These are phyloP conservation scores for Bryoglossum gracile DNA, from an alignment of 495 filamentous ascomycete species.

Conservation along the genomic window DNA sequence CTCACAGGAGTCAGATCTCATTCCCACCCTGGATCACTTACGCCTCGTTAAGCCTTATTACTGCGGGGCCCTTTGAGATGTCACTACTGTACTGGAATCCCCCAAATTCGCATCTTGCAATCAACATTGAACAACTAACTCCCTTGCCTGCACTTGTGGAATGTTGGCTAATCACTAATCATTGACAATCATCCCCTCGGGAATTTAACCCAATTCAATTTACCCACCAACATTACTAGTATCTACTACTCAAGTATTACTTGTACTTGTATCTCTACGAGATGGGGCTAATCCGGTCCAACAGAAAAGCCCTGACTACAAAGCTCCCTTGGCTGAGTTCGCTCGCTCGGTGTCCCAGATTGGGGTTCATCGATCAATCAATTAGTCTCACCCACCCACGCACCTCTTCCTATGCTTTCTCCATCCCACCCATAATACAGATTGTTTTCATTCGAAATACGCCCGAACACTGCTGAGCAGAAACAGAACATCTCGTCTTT, in stretches of 20 bases:
- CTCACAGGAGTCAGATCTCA: too few relatives aligned
- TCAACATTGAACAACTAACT: not conserved
- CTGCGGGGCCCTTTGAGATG: not conserved
- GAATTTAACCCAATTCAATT: too few relatives aligned
- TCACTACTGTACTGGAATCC: not conserved
- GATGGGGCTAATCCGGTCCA: not conserved
- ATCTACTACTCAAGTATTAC: not conserved
- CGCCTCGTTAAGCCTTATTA: not conserved
- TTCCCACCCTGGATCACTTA: not conserved
- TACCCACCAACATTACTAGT: too few relatives aligned
- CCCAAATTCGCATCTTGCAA: not conserved
- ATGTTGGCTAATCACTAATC: not conserved
- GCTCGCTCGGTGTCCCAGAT: not conserved
- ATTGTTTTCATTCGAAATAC: not conserved
- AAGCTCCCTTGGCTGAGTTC: not conserved
- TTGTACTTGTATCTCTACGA: too few relatives aligned
- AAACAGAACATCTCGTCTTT: too few relatives aligned
- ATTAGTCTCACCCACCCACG: not conserved
- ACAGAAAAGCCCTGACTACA: not conserved
- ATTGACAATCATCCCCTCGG: not conserved
- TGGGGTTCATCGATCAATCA: not conserved
- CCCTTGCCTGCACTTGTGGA: not conserved
- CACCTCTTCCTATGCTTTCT: too few relatives aligned
- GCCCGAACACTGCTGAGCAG: too few relatives aligned
- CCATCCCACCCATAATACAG: not conserved